These are phyloP conservation scores for Eucalyptus camaldulensis DNA, from an alignment of 345 rosid genomes.

Conservation along the genomic window DNA sequence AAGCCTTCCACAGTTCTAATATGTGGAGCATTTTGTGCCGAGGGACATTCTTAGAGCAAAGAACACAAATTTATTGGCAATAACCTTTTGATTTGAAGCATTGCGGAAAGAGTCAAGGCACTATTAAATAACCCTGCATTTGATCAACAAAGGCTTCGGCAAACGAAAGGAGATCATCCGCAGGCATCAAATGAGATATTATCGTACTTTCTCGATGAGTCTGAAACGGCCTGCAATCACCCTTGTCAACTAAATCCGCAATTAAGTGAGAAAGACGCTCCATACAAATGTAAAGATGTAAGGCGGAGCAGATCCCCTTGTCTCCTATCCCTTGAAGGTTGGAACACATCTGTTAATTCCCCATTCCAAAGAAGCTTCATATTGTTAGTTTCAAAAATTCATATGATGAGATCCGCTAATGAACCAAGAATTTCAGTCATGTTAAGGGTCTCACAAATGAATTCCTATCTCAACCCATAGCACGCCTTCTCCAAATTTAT, in stretches of 20 bases:
- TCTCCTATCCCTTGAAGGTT: neutral
- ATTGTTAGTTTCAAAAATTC: neutral
- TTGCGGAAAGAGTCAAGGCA: neutral
- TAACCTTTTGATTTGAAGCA: neutral
- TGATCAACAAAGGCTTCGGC: neutral
- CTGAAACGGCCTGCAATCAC: accelerated
- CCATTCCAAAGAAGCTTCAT: neutral
- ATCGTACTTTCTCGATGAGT: neutral
- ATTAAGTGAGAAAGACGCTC: neutral
- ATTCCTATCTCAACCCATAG: neutral
- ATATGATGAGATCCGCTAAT: neutral
- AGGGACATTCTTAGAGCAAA: neutral
- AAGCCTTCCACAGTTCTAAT: neutral
- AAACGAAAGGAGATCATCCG: neutral
- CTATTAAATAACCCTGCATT: neutral
- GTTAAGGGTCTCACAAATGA: neutral
- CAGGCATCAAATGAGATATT: neutral
- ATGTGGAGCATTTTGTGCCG: neutral
- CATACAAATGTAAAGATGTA: neutral
- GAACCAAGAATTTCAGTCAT: neutral
- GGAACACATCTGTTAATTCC: neutral
- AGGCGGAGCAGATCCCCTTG: neutral
- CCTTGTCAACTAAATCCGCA: neutral
- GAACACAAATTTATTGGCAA: neutral
- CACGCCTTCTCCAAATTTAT: neutral